Conservation (phyloP, 352 stramenopile species). For the Globisporangium camurandrum region DNA sequence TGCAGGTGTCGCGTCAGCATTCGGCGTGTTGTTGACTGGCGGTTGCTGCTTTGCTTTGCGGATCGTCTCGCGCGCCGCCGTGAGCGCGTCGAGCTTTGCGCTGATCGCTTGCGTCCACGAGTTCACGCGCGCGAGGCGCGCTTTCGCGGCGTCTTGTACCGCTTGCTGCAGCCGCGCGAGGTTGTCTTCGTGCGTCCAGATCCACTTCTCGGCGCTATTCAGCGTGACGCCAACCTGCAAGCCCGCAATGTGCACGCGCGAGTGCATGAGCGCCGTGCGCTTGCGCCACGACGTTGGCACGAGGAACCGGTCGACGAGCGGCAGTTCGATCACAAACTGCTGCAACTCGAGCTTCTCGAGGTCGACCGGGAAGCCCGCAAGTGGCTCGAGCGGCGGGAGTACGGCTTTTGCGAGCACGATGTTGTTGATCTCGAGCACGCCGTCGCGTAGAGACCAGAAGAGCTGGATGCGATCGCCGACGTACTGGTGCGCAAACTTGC, state of each 20-base stretch:
- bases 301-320: slow-evolving; percentile 34
- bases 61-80: slow-evolving; percentile 21
- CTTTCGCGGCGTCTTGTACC: slow-evolving; percentile 40
- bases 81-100: slow-evolving; percentile 61
- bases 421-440: slow-evolving; percentile 51
- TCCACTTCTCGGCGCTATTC: slow-evolving; percentile 69
- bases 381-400: slow-evolving; percentile 47
- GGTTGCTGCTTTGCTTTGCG: slow-evolving; percentile 7
- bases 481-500: slow-evolving; percentile 27
- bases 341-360: slow-evolving; percentile 57
- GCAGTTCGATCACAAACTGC: slow-evolving; percentile 42
- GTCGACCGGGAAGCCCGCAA: slow-evolving; percentile 50
- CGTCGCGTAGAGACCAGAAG: slow-evolving; percentile 52
- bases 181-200: slow-evolving; percentile 67
- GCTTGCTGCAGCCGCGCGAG: slow-evolving; percentile 38
- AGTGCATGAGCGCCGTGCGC: slow-evolving; percentile 22
- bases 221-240: slow-evolving; percentile 48
- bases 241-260: slow-evolving; percentile 41
- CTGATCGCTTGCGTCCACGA: slow-evolving; percentile 45
- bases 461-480: slow-evolving; percentile 54
- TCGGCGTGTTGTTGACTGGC: no score
- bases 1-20: background rate
- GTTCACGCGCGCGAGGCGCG: slow-evolving; percentile 41
- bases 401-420: slow-evolving; percentile 33
- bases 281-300: slow-evolving; percentile 8